These are phyloP conservation scores for Russula lepida DNA, from an alignment of 768 basidiomycete genomes.

Conservation along the genomic window DNA sequence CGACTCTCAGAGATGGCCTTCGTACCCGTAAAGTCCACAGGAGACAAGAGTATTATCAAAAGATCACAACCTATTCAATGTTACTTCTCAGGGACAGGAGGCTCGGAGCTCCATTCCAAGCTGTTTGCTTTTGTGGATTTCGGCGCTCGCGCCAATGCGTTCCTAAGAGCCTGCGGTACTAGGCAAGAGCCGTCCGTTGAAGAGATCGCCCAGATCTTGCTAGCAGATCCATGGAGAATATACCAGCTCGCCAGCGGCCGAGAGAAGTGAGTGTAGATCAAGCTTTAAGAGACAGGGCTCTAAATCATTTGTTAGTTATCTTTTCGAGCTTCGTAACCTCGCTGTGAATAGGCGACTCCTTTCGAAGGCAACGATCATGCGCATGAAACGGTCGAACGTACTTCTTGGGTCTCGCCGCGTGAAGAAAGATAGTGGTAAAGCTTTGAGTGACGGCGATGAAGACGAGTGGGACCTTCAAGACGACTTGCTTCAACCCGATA, in stretches of 20 bases:
- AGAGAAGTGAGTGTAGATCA: constrained; percentile 43
- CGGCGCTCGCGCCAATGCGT: constrained; percentile 70
- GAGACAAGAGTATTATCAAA: constrained; percentile 21
- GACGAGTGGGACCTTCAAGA: constrained; percentile 69
- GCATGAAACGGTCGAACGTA: constrained; percentile 65
- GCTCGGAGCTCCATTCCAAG: constrained; percentile 61
- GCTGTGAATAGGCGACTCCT: constrained; percentile 61
- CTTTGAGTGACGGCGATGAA: constrained; percentile 44
- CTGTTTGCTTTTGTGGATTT: constrained; percentile 88
- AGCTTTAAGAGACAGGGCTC: not conserved
- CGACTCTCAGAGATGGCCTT: constrained; percentile 51
- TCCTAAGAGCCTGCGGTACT: constrained; percentile 82
- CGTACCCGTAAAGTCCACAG: constrained; percentile 47
- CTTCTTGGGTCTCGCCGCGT: constrained; percentile 66
- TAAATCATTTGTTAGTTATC: constrained; percentile 45
- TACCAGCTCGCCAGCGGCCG: constrained; percentile 62
- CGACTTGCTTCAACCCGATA: constrained; percentile 58
- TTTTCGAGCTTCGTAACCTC: constrained; percentile 75
- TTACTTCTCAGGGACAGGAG: constrained; percentile 49
- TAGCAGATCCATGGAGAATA: constrained; percentile 63
- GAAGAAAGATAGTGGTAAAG: constrained; percentile 30
- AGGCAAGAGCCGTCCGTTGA: constrained; percentile 80
- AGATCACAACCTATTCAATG: constrained; percentile 53
- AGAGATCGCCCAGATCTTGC: constrained; percentile 63
- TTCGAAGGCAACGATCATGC: constrained; percentile 41